These are phyloP conservation scores for Akebia trifoliata DNA, from an alignment of 164 flowering plant species.

Conservation along the genomic window DNA sequence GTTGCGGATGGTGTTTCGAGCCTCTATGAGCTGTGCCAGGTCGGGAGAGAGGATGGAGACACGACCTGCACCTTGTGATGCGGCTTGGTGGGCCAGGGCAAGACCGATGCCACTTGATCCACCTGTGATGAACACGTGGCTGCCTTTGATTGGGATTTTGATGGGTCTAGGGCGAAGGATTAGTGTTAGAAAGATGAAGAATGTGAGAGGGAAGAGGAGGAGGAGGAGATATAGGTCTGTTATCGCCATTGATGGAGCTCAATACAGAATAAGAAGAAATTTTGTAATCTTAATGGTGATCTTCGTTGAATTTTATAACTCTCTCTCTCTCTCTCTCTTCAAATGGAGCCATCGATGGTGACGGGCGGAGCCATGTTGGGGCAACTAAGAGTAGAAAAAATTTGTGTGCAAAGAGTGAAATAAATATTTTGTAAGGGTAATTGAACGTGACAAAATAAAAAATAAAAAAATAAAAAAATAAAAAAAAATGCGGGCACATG, in stretches of 20 bases:
- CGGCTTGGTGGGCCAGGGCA: conserved; percentile 74
- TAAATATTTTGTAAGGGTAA: too few species aligned
- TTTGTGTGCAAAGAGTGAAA: too few species aligned
- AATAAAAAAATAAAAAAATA: too few species aligned
- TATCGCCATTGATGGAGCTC: conserved; percentile 36
- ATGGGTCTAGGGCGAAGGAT: conserved; percentile 53
- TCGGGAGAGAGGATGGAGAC: conserved; percentile 84
- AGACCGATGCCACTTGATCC: conserved; percentile 97
- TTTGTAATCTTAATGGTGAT: too few species aligned
- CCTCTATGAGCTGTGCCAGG: conserved; percentile 53
- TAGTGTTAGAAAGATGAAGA: conserved; percentile 39
- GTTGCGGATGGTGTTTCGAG: conserved; percentile 49
- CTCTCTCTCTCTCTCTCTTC: too few species aligned
- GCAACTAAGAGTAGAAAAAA: too few species aligned
- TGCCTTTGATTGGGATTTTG: conserved; percentile 62
- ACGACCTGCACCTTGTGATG: conserved; percentile 64
- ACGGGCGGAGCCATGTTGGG: too few species aligned
- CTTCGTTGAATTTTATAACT: too few species aligned
- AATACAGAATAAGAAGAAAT: too few species aligned
- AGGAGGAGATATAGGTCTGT: conserved; percentile 26
- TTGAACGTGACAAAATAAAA: too few species aligned
- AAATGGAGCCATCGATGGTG: too few species aligned
- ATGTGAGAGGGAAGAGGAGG: conserved; percentile 26
- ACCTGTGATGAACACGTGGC: conserved; percentile 90
- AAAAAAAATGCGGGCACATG: too few species aligned